Base-by-base conservation (phyloP, 192 early-diverging fungal species). In the Backusella parvicylindrica region DNA sequence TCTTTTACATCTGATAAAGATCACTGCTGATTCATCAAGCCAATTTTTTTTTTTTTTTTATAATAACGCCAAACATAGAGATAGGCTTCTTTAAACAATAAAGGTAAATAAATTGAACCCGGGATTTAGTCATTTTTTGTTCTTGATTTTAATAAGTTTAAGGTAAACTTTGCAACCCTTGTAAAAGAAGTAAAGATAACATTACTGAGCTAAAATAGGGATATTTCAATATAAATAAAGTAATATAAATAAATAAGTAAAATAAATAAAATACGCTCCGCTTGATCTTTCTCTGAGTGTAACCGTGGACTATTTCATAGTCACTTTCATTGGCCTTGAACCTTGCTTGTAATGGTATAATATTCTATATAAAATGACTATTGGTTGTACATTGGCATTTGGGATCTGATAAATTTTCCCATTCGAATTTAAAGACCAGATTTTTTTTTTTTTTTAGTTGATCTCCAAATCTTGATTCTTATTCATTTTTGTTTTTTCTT, bases 1-100 rank as follows among this genome's bases (percentile, higher is more conserved):
- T 60, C 53, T 60, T 60, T n/a, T 60, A 2, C 53, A 60, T 60
- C 53, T 60, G 53, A 60, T 60, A 60, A 60, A 60, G 53, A 60
- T 60, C 53, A 28, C 53, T 60, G 53, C 53, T 60, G 53, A 60
- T 60, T 60, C 53, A 60, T 60, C 53, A 60, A 60, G 26, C 28
- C 53, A 26, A 28, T 26, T 60, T 28, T 21, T 26, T 60, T 28
- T 26, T 60, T 28, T 21, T 26, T 60, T 28, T 28, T 60, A 60
- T 60, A 28, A 26, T 60, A 15, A 13, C 12, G 3, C 11, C 26
- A 26, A 60, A 28, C 12, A 28, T 5, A 60, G 26, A 60, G 26
- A 60, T 26, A 28, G 21, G n/a, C n/a, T n/a, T n/a, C n/a, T n/a
- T n/a, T n/a, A 26, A 56, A 56, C 7, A 26, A 2, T 12, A 26